Evolutionary conservation across 78 protist species (phyloP).

Genomic region (Anaeramoeba flamelloides): DNA sequence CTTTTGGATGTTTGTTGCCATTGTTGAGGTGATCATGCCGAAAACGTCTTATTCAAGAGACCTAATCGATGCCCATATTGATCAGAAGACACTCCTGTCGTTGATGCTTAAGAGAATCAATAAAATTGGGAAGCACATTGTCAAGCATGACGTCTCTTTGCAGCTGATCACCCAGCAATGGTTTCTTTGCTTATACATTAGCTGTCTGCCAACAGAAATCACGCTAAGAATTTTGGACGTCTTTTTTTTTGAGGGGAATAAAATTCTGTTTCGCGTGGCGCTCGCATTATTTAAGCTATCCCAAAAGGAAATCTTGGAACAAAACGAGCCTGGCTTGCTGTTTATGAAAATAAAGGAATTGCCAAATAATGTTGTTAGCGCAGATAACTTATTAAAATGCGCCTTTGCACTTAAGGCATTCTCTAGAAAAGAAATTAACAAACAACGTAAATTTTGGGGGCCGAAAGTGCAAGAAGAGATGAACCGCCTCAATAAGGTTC

Average conservation of each 20-base stretch:
- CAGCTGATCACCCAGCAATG: not conserved
- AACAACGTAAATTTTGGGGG: no score
- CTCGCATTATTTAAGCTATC: not conserved
- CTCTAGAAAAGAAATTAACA: not conserved
- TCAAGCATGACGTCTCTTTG: not conserved
- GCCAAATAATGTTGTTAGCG: not conserved
- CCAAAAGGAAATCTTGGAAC: not conserved
- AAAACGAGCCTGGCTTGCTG: not conserved
- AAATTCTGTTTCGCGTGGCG: not conserved
- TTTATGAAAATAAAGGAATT: not conserved
- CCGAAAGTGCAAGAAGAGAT: no score
- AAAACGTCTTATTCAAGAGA: constrained; percentile 31
- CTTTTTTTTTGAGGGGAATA: not conserved
- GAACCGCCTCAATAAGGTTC: no score
- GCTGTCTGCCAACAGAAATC: not conserved
- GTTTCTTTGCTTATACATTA: not conserved
- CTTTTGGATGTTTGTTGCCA: constrained; percentile 49
- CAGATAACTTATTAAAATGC: not conserved
- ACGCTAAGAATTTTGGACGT: not conserved
- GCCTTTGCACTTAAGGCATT: not conserved
- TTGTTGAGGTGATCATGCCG: constrained; percentile 32
- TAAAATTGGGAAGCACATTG: not conserved
- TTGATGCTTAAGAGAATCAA: constrained; percentile 9
- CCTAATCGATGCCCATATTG: constrained; percentile 39
- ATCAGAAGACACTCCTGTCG: constrained; percentile 34